A percentile compares a stretch with the other conserved stretches of the same genome.
These are phyloP conservation scores for Aspergillus uvarum DNA, from an alignment of 2,329 filamentous ascomycete genomes.

Conservation along the genomic window DNA sequence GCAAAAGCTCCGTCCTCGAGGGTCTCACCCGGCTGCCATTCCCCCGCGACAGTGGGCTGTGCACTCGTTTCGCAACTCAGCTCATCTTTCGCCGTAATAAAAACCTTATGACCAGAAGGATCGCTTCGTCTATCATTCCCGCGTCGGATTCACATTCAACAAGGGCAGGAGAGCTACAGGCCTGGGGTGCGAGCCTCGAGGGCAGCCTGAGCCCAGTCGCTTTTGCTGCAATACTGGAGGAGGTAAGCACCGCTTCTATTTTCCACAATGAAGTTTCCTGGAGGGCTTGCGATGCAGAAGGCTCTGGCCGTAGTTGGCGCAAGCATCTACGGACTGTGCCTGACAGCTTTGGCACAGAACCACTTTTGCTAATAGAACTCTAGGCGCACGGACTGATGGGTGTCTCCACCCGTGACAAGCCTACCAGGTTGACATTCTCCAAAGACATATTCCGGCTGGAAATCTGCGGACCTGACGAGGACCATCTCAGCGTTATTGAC, in stretches of 20 bases:
- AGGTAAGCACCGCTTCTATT: constrained; percentile 22
- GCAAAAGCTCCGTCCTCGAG: constrained; percentile 37
- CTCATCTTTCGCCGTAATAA: constrained; percentile 44
- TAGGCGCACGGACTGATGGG: constrained; percentile 29
- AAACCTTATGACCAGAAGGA: constrained; percentile 9
- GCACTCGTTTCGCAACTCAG: constrained; percentile 49
- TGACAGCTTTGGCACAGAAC: not conserved
- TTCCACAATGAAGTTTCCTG: too few species aligned
- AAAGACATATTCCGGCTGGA: constrained; percentile 45
- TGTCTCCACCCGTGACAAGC: constrained; percentile 19
- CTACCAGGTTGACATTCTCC: constrained; percentile 36
- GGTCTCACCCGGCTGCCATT: constrained; percentile 32
- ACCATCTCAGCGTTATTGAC: constrained; percentile 47
- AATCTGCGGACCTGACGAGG: constrained; percentile 42
- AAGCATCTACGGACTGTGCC: not conserved
- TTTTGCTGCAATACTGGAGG: constrained; percentile 26
- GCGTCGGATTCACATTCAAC: constrained; percentile 23
- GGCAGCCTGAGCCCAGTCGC: constrained; percentile 16
- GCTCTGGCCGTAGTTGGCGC: not conserved
- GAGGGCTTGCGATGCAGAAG: too few species aligned
- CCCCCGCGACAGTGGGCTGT: constrained; percentile 38
- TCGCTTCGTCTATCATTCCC: constrained; percentile 41
- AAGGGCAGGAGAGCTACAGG: constrained; percentile 19
- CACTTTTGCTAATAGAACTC: not conserved
- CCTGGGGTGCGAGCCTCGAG: constrained; percentile 19